A percentile compares a stretch with the other conserved stretches of the same genome.
Conservation (phyloP, 768 basidiomycete species). For the button mushroom (Agaricus bisporus) region DNA sequence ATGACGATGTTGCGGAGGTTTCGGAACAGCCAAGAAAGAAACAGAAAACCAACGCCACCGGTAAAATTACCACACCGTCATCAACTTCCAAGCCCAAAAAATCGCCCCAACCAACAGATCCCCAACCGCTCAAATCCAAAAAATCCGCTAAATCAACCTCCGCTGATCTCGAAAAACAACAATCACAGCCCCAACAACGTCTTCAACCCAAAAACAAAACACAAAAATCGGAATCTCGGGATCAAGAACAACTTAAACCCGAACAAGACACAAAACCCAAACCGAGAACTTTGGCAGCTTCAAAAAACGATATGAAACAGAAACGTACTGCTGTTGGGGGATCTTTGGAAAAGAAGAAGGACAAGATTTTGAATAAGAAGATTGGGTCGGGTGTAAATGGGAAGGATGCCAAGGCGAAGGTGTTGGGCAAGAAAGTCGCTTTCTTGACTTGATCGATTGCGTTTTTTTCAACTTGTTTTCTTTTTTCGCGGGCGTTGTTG, state of each 20-base stretch:
- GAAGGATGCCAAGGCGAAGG: slow-evolving; percentile 47
- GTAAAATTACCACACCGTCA: not conserved
- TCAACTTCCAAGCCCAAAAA: slow-evolving; percentile 17
- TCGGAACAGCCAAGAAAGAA: slow-evolving; percentile 32
- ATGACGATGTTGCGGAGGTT: slow-evolving; percentile 25
- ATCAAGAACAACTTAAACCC: not conserved
- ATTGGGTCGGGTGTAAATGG: slow-evolving; percentile 15
- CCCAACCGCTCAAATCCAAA: slow-evolving; percentile 16
- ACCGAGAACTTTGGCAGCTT: slow-evolving; percentile 17
- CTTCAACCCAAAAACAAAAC: not conserved
- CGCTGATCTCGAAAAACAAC: not conserved
- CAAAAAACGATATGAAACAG: slow-evolving; percentile 44
- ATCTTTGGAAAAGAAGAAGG: slow-evolving; percentile 56
- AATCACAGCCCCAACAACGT: not conserved
- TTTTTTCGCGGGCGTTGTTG: too few species aligned
- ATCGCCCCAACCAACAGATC: slow-evolving; percentile 10
- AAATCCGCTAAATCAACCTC: slow-evolving; percentile 15
- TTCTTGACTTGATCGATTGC: slow-evolving; percentile 21
- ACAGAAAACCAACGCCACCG: slow-evolving; percentile 31
- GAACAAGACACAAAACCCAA: not conserved
- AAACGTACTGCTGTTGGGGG: slow-evolving; percentile 32
- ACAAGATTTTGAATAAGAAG: slow-evolving; percentile 27
- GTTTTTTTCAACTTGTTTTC: not conserved
- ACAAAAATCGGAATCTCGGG: not conserved
- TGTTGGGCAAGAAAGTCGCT: slow-evolving; percentile 47